Base-by-base conservation (phyloP, 371 early-diverging fungal species). In the Rhizopus microsporus region DNA sequence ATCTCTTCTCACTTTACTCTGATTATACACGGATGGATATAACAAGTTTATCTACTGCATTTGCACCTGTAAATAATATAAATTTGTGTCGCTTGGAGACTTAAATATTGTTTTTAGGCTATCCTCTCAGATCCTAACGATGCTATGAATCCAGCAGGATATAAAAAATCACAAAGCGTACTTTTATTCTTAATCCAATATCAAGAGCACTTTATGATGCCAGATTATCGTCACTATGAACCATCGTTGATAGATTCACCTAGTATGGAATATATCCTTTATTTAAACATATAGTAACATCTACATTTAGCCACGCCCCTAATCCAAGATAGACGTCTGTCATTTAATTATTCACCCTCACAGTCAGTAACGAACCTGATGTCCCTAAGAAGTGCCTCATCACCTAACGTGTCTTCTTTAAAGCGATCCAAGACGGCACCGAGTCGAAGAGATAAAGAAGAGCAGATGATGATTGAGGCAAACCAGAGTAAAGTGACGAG, bases 61-160 rank as follows among this genome's bases (percentile, higher is more conserved):
- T 87, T 71, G 77, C 84, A 38, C 87, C 87, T 42, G 77, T 76
- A 65, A 67, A 56, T 53, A 8, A 15, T 33, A 6, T 39, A 15
- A 38, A 8, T 47, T 13, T 23, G 17, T 31, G 16, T 51, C 30
- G n/a, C 23, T 37, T 43, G 38, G 7, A 34, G 8, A 54, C 15
- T 23, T 15, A 23, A 1, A 12, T 46, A 16, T 23, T 23, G 23
- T 23, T 23, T 29, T 17, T 52, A 76, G 55, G 78, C 76, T 16
- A 72, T 85, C 12, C 59, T 87, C 6, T 79, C 81, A 3, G 82
- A 83, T 52, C 84, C 84, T 29, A 74, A 72, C 43, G 81, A 85
- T 57, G 70, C 74, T 29, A 69, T 81, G 64, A 75, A 74, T 13
- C 82, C 82, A 5, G 79, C 75, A 17, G 77, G 83, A 44, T 85